These are phyloP conservation scores for Plantago major DNA, from an alignment of 257 asterid genomes.

Conservation along the genomic window DNA sequence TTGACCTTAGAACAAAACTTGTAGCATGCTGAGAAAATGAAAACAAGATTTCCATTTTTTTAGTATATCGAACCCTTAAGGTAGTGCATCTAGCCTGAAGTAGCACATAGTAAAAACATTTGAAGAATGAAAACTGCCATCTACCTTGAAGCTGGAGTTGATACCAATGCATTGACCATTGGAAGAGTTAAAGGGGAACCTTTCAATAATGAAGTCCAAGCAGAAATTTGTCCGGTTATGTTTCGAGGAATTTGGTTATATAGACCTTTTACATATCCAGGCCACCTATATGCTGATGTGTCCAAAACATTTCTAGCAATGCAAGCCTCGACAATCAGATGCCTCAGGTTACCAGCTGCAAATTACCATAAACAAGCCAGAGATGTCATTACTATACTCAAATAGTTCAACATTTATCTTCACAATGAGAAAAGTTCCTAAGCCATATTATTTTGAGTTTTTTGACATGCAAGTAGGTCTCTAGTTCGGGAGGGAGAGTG, in stretches of 20 bases:
- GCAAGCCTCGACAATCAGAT: constrained; percentile 94
- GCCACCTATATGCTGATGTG: constrained; percentile 91
- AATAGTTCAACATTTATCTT: too few species aligned
- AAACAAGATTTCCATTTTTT: constrained; percentile 3
- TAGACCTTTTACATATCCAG: constrained; percentile 88
- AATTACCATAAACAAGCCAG: constrained; percentile 22
- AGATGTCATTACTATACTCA: neutral
- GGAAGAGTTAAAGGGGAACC: constrained; percentile 81
- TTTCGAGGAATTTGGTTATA: constrained; percentile 74
- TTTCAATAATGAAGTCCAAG: constrained; percentile 87
- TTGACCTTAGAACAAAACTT: neutral
- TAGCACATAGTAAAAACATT: constrained; percentile 11
- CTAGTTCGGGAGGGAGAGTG: too few species aligned
- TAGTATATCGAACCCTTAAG: neutral
- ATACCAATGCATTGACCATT: constrained; percentile 64
- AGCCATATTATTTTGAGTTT: too few species aligned
- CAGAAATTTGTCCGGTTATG: constrained; percentile 64
- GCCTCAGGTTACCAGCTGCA: constrained; percentile 84
- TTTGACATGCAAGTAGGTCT: too few species aligned
- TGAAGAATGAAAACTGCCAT: constrained; percentile 19
- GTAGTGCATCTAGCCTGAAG: constrained; percentile 10
- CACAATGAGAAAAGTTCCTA: too few species aligned
- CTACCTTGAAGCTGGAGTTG: constrained; percentile 98
- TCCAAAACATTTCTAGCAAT: constrained; percentile 91
- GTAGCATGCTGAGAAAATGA: constrained; percentile 6